phyloP scores from a whole-genome alignment of 768 basidiomycete species.

The Phlebiopsis flavidoalba region DNA sequence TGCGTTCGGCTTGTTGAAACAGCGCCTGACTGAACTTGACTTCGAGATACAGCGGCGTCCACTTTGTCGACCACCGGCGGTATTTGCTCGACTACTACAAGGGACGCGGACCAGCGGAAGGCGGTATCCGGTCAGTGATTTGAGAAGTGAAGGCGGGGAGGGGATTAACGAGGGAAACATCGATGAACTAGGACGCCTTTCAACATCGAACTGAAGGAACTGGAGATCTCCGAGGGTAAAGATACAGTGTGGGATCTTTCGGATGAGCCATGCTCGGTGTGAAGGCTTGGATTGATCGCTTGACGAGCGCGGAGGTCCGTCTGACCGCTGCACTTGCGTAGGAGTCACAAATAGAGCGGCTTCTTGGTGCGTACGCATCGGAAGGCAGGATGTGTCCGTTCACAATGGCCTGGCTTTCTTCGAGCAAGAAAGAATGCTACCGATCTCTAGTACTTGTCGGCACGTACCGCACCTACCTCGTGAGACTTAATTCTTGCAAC shows the following conservation, averaged over 20 bases:
- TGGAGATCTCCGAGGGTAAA: conserved; percentile 62
- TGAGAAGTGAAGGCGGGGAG: conserved; percentile 50
- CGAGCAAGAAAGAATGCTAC: conserved; percentile 55
- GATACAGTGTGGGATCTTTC: conserved; percentile 65
- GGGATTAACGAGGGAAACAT: conserved; percentile 66
- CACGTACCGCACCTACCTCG: too few relatives aligned
- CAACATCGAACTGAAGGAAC: conserved; percentile 37
- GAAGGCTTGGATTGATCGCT: conserved; percentile 57
- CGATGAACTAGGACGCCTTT: conserved; percentile 61
- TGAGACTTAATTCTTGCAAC: conserved; percentile 47
- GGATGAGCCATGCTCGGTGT: conserved; percentile 42
- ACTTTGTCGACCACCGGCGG: conserved; percentile 71
- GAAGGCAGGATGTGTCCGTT: conserved; percentile 27
- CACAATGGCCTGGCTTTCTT: conserved; percentile 28
- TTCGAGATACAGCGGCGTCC: conserved; percentile 85
- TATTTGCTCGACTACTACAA: conserved; percentile 86
- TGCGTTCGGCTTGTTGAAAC: conserved; percentile 50
- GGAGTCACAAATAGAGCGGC: conserved; percentile 39
- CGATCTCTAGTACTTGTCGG: too few relatives aligned
- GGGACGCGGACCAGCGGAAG: conserved; percentile 57
- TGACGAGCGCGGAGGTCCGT: conserved; percentile 54
- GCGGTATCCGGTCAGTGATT: conserved; percentile 55
- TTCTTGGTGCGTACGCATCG: conserved; percentile 18
- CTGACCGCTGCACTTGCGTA: conserved; percentile 69
- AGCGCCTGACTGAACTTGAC: conserved; percentile 46